Evolutionary conservation across 108 stramenopile species (phyloP).

Genomic region (Cafeteria roenbergensis): DNA sequence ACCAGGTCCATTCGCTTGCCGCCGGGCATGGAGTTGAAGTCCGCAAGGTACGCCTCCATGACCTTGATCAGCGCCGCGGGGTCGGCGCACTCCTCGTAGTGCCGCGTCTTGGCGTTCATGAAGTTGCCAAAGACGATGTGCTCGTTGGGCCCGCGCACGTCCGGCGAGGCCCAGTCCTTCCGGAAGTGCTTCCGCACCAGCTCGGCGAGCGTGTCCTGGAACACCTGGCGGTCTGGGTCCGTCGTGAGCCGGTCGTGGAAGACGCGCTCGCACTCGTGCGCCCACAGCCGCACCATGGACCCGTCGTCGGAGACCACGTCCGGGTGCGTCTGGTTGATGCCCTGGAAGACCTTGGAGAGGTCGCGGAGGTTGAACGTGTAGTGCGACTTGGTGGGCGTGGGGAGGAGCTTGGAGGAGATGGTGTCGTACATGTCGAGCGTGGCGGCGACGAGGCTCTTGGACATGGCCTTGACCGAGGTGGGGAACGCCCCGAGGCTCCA

Average conservation of each 20-base stretch:
- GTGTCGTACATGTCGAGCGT: slow-evolving; percentile 41
- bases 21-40: slow-evolving; percentile 39
- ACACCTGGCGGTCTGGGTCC: slow-evolving; percentile 45
- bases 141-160: slow-evolving; percentile 16
- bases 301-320: slow-evolving; percentile 33
- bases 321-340: slow-evolving; percentile 35
- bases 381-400: slow-evolving; percentile 51
- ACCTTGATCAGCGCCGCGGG: slow-evolving; percentile 25
- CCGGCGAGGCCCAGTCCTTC: slow-evolving; percentile 24
- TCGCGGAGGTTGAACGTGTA: slow-evolving; percentile 59
- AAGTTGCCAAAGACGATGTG: slow-evolving; percentile 40
- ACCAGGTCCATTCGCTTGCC: slow-evolving; percentile 41
- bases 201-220: slow-evolving; percentile 25
- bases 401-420: slow-evolving; percentile 39
- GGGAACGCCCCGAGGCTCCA: slow-evolving; percentile 37
- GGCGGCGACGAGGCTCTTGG: slow-evolving; percentile 26
- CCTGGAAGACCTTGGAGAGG: slow-evolving; percentile 54
- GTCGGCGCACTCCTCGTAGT: slow-evolving; percentile 39
- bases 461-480: slow-evolving; percentile 31
- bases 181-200: slow-evolving; percentile 33
- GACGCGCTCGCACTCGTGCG: slow-evolving; percentile 46
- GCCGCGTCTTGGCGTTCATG: slow-evolving; percentile 28
- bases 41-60: slow-evolving; percentile 49
- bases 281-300: slow-evolving; percentile 41
- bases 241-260: slow-evolving; percentile 50